phyloP scores from a whole-genome alignment of 768 basidiomycete genomes.

The Asterophora lycoperdoides region DNA sequence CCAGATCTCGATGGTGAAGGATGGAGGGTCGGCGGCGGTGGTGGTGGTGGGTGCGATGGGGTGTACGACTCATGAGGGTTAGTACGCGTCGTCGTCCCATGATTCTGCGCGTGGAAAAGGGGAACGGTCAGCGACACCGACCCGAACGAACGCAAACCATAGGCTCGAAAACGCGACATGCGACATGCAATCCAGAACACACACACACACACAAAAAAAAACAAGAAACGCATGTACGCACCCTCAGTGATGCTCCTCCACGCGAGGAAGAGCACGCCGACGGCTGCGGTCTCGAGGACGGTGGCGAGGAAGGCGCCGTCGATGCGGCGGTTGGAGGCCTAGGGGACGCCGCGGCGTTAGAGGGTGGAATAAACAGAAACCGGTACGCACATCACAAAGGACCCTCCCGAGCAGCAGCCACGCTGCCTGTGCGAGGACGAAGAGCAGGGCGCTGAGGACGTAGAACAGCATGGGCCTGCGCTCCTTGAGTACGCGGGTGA shows the following conservation, averaged over 20 bases:
- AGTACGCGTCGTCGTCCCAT: slow-evolving; percentile 50
- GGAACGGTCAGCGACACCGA: no score
- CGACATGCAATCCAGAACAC: no score
- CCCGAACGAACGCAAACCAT: no score
- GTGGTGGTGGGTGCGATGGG: neutral
- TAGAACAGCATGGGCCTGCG: slow-evolving; percentile 77
- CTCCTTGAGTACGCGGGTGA: slow-evolving; percentile 73
- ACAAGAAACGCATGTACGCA: slow-evolving; percentile 30
- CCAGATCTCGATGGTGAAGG: neutral
- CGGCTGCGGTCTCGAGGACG: slow-evolving; percentile 70
- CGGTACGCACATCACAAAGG: slow-evolving; percentile 55
- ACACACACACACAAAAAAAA: no score
- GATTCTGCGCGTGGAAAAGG: slow-evolving; percentile 28
- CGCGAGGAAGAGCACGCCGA: slow-evolving; percentile 66
- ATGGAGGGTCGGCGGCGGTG: neutral
- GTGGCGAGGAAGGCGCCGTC: slow-evolving; percentile 90
- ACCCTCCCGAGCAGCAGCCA: slow-evolving; percentile 78
- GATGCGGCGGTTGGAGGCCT: slow-evolving; percentile 63
- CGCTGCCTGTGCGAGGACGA: slow-evolving; percentile 75
- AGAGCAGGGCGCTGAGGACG: slow-evolving; percentile 66
- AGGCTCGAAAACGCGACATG: no score
- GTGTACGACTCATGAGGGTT: slow-evolving; percentile 36
- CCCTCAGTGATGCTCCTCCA: slow-evolving; percentile 92
- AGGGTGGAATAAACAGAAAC: neutral
- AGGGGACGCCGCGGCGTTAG: neutral